Base-by-base conservation (phyloP, 805 yeast species). In the Zygotorulaspora chibaensis region DNA sequence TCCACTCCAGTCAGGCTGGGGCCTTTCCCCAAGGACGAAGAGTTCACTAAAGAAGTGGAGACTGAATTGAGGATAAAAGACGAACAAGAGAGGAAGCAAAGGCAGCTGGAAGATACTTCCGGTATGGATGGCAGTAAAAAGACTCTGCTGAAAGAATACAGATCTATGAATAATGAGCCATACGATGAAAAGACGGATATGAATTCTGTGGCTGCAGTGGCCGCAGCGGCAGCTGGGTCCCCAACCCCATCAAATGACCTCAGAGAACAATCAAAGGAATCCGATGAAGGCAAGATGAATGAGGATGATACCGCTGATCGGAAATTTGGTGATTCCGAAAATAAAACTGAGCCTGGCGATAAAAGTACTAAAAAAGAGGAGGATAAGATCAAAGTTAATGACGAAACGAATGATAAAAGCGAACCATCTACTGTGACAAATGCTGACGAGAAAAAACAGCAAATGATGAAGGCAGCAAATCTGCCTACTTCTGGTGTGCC, bases 41-140 rank as follows among this genome's bases (percentile, higher is more conserved):
- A 88, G 38, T 86, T 85, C 54, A 75, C 79, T 36, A 82, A 83
- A 55, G 99, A 93, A 63, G 77, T 93, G 23, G 89, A 84, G 62
- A 80, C 89, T 1, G 95, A 87, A 61, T 71, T 93, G 48, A 82
- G 84, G 60, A 80, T 82, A 47, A 83, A 81, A 62, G 97, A 93
- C 64, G 87, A 81, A 35, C 72, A 78, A 46, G 80, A 75, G 52
- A 66, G 68, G 71, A 59, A 74, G 63, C 56, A 39, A 56, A 53
- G 59, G 63, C 30, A 38, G 26, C 43, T 27, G 38, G 48, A 45
- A 26, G 44, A 40, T 9, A 27, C 40, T 9, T 9, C 48, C 1
- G 43, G 35, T 9, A 3, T 27, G n/a, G 44, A 30, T 2, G 28
- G 35, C 11, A 47, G 42, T 15, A 68, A 66, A 25, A 72, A 66